Evolutionary conservation across 225 moss, liverwort and hornwort genomes (phyloP), one percentile per base, ranked within the genome.

Genomic region (Polytrichum formosum): DNA sequence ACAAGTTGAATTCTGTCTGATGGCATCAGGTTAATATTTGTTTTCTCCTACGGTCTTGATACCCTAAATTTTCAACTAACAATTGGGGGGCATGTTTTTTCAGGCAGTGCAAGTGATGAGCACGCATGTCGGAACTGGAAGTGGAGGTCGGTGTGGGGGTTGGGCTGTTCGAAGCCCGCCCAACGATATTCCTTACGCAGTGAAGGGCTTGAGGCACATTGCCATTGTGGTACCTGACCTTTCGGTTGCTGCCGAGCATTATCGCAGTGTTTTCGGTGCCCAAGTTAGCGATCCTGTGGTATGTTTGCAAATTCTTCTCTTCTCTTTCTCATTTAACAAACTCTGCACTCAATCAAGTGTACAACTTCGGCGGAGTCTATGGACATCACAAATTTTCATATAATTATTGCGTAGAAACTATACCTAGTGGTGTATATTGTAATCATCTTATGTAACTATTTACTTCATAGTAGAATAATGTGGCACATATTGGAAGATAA

Each of bases 181-280:
- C 8, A 84, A 90, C 23, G 84, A 91, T 65, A 88, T 95, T 53
- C 95, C 95, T 8, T 95, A 84, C 67, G 81, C 86, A 5, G 90
- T 95, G 9, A 91, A 93, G 65, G 95, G 93, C 4, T 68, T 93
- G 59, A 88, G 82, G 26, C 93, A 95, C 77, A 95, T 93, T 53
- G 93, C 91, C 25, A 76, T 95, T 69, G 95, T 88, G 5, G 95
- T 93, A 3, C 95, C 95, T 30, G 93, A 95, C 28, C 88, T 95
- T 8, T 61, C 79, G 1, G 65, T 68, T 26, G 93, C 95, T n/a
- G 93, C 90, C 2, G 91, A 95, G 77, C 93, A 87, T 59, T 95
- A 95, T 72, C 91, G 87, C 28, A 90, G 72, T 73, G 91, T 74
- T 2, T 93, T 87, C 71, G 95, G 95, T 37, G 95, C 90, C 5